A percentile compares a stretch with the other conserved stretches of the same genome.
phyloP scores from a whole-genome alignment of 2,329 filamentous ascomycete genomes.

The Phaeosphaeria sp. region DNA sequence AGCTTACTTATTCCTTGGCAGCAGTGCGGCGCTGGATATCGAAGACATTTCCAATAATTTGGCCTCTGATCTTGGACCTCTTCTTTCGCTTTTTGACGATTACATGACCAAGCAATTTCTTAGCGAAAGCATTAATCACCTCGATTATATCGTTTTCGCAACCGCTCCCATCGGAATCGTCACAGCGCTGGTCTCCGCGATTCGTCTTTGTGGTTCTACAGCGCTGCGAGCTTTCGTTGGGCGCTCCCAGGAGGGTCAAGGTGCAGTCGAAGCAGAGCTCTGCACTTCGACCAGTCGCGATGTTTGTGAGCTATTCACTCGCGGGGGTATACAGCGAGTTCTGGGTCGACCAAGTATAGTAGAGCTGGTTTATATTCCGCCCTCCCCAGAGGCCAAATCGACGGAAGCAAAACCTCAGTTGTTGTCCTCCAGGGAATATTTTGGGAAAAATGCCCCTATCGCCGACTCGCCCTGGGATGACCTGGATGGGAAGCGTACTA shows the following conservation, averaged over 20 bases:
- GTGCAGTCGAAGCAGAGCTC: conserved; percentile 48
- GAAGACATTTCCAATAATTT: conserved; percentile 51
- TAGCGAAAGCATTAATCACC: conserved; percentile 23
- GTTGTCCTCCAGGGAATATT: not conserved
- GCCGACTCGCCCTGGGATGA: not conserved
- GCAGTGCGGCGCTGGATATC: too few species aligned
- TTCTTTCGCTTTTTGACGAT: conserved; percentile 39
- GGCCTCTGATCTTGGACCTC: conserved; percentile 42
- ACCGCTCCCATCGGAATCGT: conserved; percentile 51
- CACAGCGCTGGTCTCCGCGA: conserved; percentile 45
- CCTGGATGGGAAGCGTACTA: not conserved
- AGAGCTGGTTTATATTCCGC: conserved; percentile 25
- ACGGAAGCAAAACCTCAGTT: not conserved
- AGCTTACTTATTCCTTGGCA: too few species aligned
- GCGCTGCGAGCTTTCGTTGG: conserved; percentile 51
- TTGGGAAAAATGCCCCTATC: not conserved
- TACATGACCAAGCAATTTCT: conserved; percentile 44
- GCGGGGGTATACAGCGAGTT: conserved; percentile 4
- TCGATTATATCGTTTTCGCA: conserved; percentile 45
- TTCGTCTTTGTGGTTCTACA: conserved; percentile 35
- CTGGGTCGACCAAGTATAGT: conserved; percentile 16
- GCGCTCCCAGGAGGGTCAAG: conserved; percentile 45
- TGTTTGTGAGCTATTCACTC: conserved; percentile 18
- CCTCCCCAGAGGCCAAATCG: not conserved
- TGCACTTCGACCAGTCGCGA: conserved; percentile 48